Evolutionary conservation across 352 stramenopile genomes (phyloP).

Genomic region (Pilasporangium apinafurcum): DNA sequence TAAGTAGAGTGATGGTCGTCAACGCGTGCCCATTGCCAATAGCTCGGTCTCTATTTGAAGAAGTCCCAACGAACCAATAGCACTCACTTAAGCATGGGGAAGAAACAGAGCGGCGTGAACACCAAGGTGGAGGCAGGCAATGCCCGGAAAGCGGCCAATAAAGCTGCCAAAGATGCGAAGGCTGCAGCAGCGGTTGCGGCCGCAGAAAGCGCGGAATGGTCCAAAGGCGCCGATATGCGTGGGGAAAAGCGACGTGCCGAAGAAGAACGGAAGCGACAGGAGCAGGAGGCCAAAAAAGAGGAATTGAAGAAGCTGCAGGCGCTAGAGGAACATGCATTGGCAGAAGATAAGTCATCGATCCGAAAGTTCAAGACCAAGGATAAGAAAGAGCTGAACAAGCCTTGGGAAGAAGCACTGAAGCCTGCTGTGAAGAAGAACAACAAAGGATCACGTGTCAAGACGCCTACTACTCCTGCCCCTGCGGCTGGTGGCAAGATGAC

Average conservation of each 20-base stretch:
- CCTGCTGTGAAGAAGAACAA: constrained; percentile 62
- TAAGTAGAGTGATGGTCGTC: no score
- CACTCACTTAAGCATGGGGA: constrained; percentile 26
- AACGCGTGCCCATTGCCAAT: no score
- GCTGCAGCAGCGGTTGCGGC: constrained; percentile 33
- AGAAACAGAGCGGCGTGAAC: constrained; percentile 51
- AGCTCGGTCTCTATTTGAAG: no score
- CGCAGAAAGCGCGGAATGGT: constrained; percentile 45
- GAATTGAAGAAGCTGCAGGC: constrained; percentile 66
- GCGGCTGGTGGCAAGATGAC: constrained; percentile 37
- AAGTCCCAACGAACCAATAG: no score
- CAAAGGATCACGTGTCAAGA: constrained; percentile 27
- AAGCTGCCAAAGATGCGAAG: constrained; percentile 51
- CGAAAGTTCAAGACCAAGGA: constrained; percentile 40
- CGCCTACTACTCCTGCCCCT: constrained; percentile 16
- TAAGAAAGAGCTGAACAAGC: constrained; percentile 58
- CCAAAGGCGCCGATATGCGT: constrained; percentile 43
- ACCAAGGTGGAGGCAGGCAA: constrained; percentile 73
- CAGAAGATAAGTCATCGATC: constrained; percentile 57
- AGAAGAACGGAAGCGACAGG: constrained; percentile 50
- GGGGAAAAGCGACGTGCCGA: constrained; percentile 36
- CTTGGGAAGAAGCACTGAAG: constrained; percentile 67
- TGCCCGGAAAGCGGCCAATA: constrained; percentile 53
- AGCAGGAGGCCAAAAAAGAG: constrained; percentile 63
- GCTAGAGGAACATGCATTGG: constrained; percentile 48